phyloP scores from a whole-genome alignment of 345 rosid species.

The Sisymbrium altissimum region DNA sequence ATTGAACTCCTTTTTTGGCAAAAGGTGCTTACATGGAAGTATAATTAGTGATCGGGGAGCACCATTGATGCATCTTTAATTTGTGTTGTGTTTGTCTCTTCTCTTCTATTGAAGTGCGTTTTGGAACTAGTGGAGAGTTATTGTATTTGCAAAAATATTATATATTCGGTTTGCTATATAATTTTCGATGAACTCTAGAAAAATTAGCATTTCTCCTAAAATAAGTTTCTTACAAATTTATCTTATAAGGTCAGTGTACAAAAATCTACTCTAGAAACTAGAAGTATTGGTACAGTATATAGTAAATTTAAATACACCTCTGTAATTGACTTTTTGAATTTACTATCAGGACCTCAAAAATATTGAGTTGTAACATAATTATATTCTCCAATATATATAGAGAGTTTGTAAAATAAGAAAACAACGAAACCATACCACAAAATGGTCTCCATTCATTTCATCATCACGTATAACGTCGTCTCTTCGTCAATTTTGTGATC shows the following conservation, averaged over 20 bases:
- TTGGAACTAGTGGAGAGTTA: constrained; percentile 3
- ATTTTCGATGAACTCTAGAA: background rate
- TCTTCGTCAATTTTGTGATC: background rate
- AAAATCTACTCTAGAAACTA: no score
- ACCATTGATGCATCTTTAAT: background rate
- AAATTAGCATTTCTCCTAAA: background rate
- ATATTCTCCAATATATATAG: background rate
- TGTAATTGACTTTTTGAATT: no score
- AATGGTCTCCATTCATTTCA: background rate
- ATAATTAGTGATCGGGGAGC: constrained; percentile 13
- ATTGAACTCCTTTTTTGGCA: background rate
- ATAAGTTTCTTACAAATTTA: background rate
- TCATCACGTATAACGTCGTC: background rate
- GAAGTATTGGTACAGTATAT: no score
- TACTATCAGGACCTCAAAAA: no score
- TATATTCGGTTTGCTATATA: background rate
- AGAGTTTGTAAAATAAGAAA: background rate
- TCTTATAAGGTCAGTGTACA: no score
- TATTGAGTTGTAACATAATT: background rate
- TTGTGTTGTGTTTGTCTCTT: constrained; percentile 2
- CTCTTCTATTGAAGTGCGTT: constrained; percentile 6
- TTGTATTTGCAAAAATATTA: background rate
- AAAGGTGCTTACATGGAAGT: background rate
- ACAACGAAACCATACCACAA: no score
- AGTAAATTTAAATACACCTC: no score